These are phyloP conservation scores for Pythium aquatile DNA, from an alignment of 352 stramenopile genomes.

Conservation along the genomic window DNA sequence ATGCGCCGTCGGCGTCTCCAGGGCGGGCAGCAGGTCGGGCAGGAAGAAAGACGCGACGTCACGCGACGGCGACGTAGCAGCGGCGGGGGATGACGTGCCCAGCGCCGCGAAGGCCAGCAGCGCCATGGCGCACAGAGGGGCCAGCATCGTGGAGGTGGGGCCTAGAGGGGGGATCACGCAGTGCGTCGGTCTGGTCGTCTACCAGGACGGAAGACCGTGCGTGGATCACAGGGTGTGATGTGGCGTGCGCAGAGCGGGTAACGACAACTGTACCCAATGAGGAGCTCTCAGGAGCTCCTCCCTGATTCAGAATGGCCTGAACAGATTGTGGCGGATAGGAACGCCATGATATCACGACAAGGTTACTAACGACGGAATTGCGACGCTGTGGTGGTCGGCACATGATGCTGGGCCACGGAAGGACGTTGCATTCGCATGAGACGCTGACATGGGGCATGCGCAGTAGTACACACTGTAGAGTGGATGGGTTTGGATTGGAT, in stretches of 20 bases:
- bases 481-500: neutral
- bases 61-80: neutral
- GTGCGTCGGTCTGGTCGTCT: neutral
- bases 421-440: neutral
- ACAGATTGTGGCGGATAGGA: neutral
- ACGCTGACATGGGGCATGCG: neutral
- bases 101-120: slow-evolving; percentile 9
- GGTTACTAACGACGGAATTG: neutral
- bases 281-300: neutral
- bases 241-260: neutral
- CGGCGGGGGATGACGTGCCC: neutral
- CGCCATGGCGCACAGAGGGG: neutral
- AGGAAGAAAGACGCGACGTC: slow-evolving; percentile 49
- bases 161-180: neutral
- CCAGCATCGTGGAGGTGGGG: slow-evolving; percentile 10
- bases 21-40: slow-evolving; percentile 28
- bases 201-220: neutral
- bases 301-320: slow-evolving; percentile 1
- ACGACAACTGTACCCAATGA: slow-evolving; percentile 1
- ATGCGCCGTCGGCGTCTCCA: slow-evolving; percentile 30
- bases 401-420: neutral
- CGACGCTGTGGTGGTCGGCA: slow-evolving; percentile 3
- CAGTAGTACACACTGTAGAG: neutral
- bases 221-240: neutral
- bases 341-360: neutral